Base-by-base conservation (phyloP, 495 filamentous ascomycete species). In the Penicillium ochrochloron region DNA sequence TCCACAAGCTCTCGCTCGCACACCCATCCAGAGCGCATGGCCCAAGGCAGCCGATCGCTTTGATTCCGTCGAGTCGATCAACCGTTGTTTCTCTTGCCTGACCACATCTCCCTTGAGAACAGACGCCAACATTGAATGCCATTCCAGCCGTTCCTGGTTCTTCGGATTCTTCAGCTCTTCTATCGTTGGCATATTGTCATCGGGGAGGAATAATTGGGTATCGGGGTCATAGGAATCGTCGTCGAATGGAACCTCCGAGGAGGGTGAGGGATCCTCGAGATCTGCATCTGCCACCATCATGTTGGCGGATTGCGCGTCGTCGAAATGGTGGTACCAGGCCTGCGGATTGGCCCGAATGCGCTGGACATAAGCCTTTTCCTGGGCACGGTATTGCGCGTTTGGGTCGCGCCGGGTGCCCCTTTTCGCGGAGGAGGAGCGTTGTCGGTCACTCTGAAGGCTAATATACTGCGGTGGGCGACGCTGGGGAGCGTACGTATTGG, bases 101-200 rank as follows among this genome's bases (percentile, higher is more conserved):
- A 99, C 94, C 12, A 99, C 96, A 75, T 99, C 95, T 57, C 95
- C 95, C 39, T 94, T 98, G 66, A 99, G 77, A 4, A 99, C 95
- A 1, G 92, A 94, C 31, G 94, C 92, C 42, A 99, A 81, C 95
- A 99, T 99, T 5, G 92, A 90, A 78, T 99, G 94, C 95, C 95
- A 99, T 76, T 99, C 96, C 31, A 99, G 80, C 41, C 95, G 83
- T 75, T 98, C 95, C 57, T 95, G 86, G 70, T 95, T 98, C 66
- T 86, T 88, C 1, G 92, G 90, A 66, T 96, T 90, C 79, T 89
- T 90, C 37, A 97, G 80, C 73, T 99, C 96, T 62, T 97, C 95
- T 33, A 90, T 77, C 5, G 92, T 93, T 4, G 94, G 92, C 67
- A 96, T 89, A 64, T 91, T 90, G 61, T 96, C 92, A 60, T 92